A percentile compares a stretch with the other conserved stretches of the same genome.
phyloP scores from a whole-genome alignment of 352 stramenopile species.

The Elongisporangium prolatum region DNA sequence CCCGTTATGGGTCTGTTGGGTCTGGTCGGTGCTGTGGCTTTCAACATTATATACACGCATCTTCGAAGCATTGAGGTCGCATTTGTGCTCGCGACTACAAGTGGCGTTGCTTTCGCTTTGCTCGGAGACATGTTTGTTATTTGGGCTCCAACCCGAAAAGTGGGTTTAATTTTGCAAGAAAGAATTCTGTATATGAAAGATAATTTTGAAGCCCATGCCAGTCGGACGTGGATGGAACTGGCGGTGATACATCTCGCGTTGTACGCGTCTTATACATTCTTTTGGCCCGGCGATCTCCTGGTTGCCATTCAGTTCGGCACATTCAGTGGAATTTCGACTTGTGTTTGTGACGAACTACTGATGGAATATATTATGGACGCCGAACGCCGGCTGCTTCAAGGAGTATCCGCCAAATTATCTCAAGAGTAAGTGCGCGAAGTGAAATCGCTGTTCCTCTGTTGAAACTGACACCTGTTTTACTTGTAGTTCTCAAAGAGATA shows the following conservation, averaged over 20 bases:
- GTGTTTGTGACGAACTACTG: conserved; percentile 65
- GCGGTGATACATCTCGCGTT: conserved; percentile 42
- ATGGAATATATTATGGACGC: conserved; percentile 59
- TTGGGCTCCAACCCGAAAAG: conserved; percentile 73
- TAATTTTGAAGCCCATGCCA: conserved; percentile 53
- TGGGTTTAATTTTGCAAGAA: conserved; percentile 77
- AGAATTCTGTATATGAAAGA: conserved; percentile 56
- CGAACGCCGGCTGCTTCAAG: conserved; percentile 57
- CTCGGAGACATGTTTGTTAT: conserved; percentile 85
- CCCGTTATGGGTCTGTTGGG: conserved; percentile 79
- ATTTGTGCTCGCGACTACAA: conserved; percentile 75
- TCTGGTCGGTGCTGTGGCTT: conserved; percentile 70
- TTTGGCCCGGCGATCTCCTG: conserved; percentile 67
- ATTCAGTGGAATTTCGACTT: conserved; percentile 57
- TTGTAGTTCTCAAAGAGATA: conserved; percentile 54
- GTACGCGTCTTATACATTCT: conserved; percentile 62
- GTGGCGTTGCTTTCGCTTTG: conserved; percentile 69
- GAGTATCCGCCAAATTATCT: conserved; percentile 30
- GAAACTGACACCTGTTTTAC: background rate
- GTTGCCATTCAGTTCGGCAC: conserved; percentile 76
- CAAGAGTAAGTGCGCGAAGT: conserved; percentile 30
- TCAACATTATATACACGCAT: conserved; percentile 88
- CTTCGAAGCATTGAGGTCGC: conserved; percentile 75
- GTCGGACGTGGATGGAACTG: conserved; percentile 57
- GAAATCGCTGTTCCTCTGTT: background rate